Evolutionary conservation across 805 yeast species (phyloP), one percentile per base, ranked within the genome.

Genomic region (Jamesozyma jinghongensis): DNA sequence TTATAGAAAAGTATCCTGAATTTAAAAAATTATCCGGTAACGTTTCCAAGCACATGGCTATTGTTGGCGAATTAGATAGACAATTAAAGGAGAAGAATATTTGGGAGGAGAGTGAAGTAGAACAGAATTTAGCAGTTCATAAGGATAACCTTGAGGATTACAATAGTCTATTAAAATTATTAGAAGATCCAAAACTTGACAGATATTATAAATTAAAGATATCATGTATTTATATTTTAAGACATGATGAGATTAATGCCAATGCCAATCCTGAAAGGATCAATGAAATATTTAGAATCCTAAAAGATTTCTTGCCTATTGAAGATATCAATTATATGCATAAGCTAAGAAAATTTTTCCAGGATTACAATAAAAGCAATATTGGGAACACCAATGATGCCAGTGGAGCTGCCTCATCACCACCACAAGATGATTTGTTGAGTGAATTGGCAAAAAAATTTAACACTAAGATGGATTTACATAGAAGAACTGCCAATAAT

Each of bases 1-100:
- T 90, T 53, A 78, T 92, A 42, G 95, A 88, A 43, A 85, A 85
- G 47, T 87, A 83, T 54, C 99, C 99, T 1, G 98, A 92, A 58
- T 88, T 85, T 59, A 81, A 86, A 50, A 86, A 84, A 56, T 68
- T 90, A 27, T 83, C 94, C 10, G 79, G 85, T 27, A 90, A 88
- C 57, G 86, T 92, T 10, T 75, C 94, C 25, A 92, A 90, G 54
- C 98, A 92, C 62, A 87, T 92, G 73, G 77, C 94, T 17, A 70
- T 92, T 18, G 88, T 90, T 6, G 75, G 90, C 19, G 97, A 90
- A 55, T 73, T 92, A 40, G 94, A 87, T 54, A 75, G 80, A 43
- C 73, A 74, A 45, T 83, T 92, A 32, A 76, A 79, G 26, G 54
- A 62, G 17, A 67, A 70, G 40, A 70, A 83, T 47, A 67, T 90